These are phyloP conservation scores for Mucor racemosus DNA, from an alignment of 371 early-diverging fungal genomes.

Conservation along the genomic window DNA sequence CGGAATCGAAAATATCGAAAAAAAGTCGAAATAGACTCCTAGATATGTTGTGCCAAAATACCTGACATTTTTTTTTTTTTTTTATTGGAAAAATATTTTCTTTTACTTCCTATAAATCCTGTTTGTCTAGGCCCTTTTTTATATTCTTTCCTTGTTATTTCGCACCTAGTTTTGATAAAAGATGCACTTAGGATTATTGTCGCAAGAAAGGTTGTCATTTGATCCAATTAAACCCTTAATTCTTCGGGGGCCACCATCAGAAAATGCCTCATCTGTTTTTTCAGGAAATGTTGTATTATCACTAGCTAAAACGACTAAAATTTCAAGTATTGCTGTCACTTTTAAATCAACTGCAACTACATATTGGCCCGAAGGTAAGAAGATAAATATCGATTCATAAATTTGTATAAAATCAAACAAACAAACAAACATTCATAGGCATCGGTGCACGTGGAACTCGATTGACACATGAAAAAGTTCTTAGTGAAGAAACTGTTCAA, in stretches of 20 bases:
- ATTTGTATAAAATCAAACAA: background rate
- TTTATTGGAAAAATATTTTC: slow-evolving; percentile 1
- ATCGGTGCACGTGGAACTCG: slow-evolving; percentile 42
- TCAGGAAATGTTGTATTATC: slow-evolving; percentile 45
- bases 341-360: slow-evolving; percentile 45
- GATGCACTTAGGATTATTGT: slow-evolving; percentile 36
- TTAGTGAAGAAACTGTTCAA: slow-evolving; percentile 32
- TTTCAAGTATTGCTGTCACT: slow-evolving; percentile 39
- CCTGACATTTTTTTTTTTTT: background rate
- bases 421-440: slow-evolving; percentile 20
- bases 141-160: background rate
- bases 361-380: slow-evolving; percentile 56
- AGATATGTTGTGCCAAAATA: background rate
- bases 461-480: slow-evolving; percentile 27
- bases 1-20: background rate
- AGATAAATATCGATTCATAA: background rate
- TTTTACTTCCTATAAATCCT: background rate
- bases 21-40: no score
- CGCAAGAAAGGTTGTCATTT: slow-evolving; percentile 45
- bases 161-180: background rate
- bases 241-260: slow-evolving; percentile 46
- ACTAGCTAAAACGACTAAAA: slow-evolving; percentile 38
- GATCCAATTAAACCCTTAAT: slow-evolving; percentile 53
- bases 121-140: background rate
- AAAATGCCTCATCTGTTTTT: slow-evolving; percentile 41